Evolutionary conservation across 257 asterid species (phyloP).

Genomic region (Penstemon barbatus): DNA sequence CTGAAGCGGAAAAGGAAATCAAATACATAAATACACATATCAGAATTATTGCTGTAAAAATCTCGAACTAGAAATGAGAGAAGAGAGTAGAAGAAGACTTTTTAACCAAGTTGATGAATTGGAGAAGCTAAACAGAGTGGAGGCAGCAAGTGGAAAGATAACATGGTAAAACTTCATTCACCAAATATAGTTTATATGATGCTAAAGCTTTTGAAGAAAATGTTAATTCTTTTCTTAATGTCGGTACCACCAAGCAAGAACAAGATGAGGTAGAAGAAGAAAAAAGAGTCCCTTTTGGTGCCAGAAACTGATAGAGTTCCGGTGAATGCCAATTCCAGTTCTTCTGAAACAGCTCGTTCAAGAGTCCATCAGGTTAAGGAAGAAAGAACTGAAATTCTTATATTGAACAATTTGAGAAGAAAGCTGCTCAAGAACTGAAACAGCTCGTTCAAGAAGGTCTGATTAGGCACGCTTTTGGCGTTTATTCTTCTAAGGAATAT

Average conservation of each 20-base stretch:
- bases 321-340: not conserved
- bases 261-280: not conserved
- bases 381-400: not conserved
- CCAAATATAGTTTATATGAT: no score
- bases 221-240: no score
- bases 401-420: not conserved
- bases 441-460: slow-evolving; percentile 10
- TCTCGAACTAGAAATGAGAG: no score
- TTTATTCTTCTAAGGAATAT: not conserved
- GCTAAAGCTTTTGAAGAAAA: no score
- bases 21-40: no score
- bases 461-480: not conserved
- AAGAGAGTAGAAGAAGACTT: no score
- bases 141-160: no score
- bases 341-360: not conserved
- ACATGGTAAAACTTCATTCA: no score
- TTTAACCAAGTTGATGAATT: no score
- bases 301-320: not conserved
- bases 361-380: not conserved
- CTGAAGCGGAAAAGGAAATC: no score
- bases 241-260: not conserved
- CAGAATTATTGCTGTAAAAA: no score
- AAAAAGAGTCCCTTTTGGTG: not conserved
- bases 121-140: no score
- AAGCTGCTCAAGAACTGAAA: not conserved